These are phyloP conservation scores for Fraxinus excelsior DNA, from an alignment of 257 asterid species.

Conservation along the genomic window DNA sequence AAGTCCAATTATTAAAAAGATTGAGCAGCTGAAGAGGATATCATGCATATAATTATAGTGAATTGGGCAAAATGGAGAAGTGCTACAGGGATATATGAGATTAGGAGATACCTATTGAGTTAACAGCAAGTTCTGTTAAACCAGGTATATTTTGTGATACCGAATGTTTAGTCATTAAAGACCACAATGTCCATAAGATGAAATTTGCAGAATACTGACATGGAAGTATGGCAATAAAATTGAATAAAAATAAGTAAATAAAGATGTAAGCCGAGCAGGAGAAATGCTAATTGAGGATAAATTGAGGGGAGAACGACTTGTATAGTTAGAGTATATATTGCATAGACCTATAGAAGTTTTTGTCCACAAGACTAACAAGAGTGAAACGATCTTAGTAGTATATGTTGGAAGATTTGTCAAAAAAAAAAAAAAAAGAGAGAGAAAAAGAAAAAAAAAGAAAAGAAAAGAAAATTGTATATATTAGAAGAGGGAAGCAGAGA, in stretches of 20 bases:
- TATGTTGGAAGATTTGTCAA: background rate
- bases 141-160: background rate
- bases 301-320: background rate
- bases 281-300: background rate
- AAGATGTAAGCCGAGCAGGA: background rate
- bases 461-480: no score
- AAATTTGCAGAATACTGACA: background rate
- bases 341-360: background rate
- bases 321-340: background rate
- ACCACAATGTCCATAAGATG: background rate
- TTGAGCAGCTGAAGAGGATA: background rate
- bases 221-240: background rate
- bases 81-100: background rate
- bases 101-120: background rate
- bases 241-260: background rate
- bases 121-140: background rate
- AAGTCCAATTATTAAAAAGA: background rate
- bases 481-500: background rate
- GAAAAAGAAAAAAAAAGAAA: no score
- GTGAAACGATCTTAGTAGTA: background rate
- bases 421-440: no score
- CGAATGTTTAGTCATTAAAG: background rate
- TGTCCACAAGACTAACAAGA: background rate
- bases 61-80: background rate
- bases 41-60: background rate